These are phyloP conservation scores for Citrullus colocynthis DNA, from an alignment of 306 rosid species.

Conservation along the genomic window DNA sequence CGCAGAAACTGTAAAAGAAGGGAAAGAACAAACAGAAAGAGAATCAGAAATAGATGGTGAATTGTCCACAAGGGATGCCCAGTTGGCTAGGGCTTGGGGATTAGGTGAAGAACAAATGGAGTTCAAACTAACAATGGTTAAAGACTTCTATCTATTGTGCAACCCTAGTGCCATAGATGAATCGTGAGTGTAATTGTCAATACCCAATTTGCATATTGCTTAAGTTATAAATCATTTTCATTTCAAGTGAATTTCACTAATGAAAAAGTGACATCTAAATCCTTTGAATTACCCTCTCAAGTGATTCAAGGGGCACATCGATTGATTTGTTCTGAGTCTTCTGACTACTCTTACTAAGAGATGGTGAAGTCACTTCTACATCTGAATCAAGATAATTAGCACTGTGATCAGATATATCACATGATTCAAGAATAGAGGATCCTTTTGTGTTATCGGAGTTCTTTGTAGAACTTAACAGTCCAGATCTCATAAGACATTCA, in stretches of 20 bases:
- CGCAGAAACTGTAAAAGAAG: conserved; percentile 36
- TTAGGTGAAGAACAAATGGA: not conserved
- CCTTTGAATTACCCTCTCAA: conserved; percentile 46
- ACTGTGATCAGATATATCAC: conserved; percentile 21
- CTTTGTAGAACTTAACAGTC: conserved; percentile 38
- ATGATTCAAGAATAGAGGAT: conserved; percentile 18
- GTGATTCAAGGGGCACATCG: conserved; percentile 51
- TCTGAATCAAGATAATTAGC: conserved; percentile 22
- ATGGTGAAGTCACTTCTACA: conserved; percentile 29
- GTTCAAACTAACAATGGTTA: not conserved
- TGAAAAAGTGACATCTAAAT: not conserved
- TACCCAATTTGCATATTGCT: not conserved
- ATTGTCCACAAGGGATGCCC: not conserved
- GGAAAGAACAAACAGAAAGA: not conserved
- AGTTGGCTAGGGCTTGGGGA: not conserved
- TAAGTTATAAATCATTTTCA: not conserved
- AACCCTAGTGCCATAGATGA: not conserved
- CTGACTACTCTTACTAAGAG: conserved; percentile 14
- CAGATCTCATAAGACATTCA: conserved; percentile 80
- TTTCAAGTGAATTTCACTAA: not conserved
- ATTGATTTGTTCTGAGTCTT: conserved; percentile 32
- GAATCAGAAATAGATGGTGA: not conserved
- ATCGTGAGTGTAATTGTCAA: not conserved
- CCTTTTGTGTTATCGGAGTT: conserved; percentile 27
- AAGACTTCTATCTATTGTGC: not conserved